Evolutionary conservation across 2,329 filamentous ascomycete species (phyloP).

Genomic region (Ophiostoma sp.): DNA sequence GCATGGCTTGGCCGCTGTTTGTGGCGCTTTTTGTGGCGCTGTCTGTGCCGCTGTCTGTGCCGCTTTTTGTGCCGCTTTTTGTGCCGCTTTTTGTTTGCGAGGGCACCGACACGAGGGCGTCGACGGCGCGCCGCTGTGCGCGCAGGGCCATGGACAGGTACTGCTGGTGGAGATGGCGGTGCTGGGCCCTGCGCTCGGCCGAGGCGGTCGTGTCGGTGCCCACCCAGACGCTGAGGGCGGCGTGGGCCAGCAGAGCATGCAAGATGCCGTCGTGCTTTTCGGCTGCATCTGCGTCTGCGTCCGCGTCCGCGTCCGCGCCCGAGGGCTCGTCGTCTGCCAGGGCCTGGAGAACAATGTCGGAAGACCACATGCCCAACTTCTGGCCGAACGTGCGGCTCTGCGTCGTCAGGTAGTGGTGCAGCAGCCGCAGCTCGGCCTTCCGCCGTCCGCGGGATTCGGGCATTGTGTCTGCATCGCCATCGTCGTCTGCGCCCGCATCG

Average conservation of each 20-base stretch:
- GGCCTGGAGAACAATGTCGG: slow-evolving; percentile 30
- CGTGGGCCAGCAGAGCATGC: slow-evolving; percentile 35
- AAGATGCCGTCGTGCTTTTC: slow-evolving; percentile 32
- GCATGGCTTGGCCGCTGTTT: too few relatives aligned
- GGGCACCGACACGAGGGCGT: slow-evolving; percentile 26
- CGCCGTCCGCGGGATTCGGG: slow-evolving; percentile 36
- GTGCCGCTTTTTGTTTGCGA: too few relatives aligned
- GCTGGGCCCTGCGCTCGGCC: neutral
- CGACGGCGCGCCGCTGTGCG: slow-evolving; percentile 36
- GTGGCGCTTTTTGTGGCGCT: too few relatives aligned
- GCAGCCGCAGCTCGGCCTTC: slow-evolving; percentile 35
- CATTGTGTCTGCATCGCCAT: slow-evolving; percentile 18
- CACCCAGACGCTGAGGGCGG: slow-evolving; percentile 37
- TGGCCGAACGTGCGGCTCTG: slow-evolving; percentile 31
- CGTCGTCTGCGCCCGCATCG: neutral
- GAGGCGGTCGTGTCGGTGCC: slow-evolving; percentile 23
- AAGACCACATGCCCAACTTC: slow-evolving; percentile 29
- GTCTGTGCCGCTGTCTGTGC: too few relatives aligned
- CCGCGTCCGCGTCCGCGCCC: neutral
- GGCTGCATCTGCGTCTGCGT: slow-evolving; percentile 10
- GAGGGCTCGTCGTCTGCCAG: slow-evolving; percentile 30
- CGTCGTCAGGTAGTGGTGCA: slow-evolving; percentile 35
- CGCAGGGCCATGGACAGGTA: slow-evolving; percentile 36
- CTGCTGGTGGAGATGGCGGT: slow-evolving; percentile 33
- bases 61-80: neutral